A percentile compares a stretch with the other conserved stretches of the same genome.
Conservation (phyloP, 768 basidiomycete genomes). For the Amanita pallidorosea region DNA sequence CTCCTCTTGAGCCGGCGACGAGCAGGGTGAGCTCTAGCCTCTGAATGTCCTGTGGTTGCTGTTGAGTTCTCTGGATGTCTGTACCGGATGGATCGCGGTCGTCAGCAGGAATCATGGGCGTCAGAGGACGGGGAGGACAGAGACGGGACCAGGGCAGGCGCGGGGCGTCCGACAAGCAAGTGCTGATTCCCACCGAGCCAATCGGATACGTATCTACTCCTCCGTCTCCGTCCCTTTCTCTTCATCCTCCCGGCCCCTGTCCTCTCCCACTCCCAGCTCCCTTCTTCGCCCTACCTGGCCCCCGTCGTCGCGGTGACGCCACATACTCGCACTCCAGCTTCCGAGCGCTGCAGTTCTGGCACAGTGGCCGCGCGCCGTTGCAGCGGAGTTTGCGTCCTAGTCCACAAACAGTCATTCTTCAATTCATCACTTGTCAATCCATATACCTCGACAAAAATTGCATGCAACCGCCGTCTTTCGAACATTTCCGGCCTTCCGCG, state of each 20-base stretch:
- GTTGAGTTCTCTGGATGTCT: conserved; percentile 9
- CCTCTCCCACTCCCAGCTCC: conserved; percentile 6
- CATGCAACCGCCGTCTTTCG: conserved; percentile 59
- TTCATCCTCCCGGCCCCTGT: conserved; percentile 10
- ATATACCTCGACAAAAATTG: conserved; percentile 63
- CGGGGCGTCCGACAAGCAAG: conserved; percentile 29
- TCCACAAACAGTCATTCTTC: conserved; percentile 2
- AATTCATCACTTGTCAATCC: conserved; percentile 11
- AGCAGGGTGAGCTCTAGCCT: conserved; percentile 53
- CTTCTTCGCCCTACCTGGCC: conserved; percentile 63
- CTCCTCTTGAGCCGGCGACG: conserved; percentile 74
- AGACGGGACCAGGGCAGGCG: conserved; percentile 49
- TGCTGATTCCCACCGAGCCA: conserved; percentile 50
- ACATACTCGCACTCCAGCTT: conserved; percentile 44
- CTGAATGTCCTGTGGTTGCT: conserved; percentile 16
- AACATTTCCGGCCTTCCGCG: conserved; percentile 19
- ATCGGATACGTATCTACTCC: conserved; percentile 35
- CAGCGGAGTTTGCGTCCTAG: conserved; percentile 69
- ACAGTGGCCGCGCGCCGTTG: conserved; percentile 54
- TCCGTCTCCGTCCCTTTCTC: conserved; percentile 30
- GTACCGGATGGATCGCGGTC: conserved; percentile 31
- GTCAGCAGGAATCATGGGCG: conserved; percentile 51
- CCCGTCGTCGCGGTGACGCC: conserved; percentile 43
- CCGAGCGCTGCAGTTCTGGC: conserved; percentile 51
- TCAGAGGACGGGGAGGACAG: conserved; percentile 39